Conservation (phyloP, 257 asterid species). For the Pogostemon cablin region DNA sequence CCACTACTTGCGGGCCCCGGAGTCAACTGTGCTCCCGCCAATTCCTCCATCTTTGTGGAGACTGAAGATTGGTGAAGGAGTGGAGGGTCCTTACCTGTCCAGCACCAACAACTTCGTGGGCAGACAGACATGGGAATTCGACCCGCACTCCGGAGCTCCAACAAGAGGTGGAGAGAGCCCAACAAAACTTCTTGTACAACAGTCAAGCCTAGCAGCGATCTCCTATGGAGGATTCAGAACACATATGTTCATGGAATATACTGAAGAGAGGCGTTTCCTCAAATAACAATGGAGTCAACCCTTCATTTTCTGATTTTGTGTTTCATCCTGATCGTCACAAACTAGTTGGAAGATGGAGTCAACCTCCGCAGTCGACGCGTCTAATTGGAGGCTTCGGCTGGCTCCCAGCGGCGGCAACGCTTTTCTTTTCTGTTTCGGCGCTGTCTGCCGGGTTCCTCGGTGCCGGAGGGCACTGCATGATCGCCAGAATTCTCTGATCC, state of each 20-base stretch:
- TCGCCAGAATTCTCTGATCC: constrained; percentile 55
- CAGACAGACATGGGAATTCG: constrained; percentile 59
- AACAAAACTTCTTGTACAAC: constrained; percentile 56
- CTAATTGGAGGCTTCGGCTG: constrained; percentile 37
- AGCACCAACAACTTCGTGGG: constrained; percentile 72
- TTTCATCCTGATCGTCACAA: constrained; percentile 26
- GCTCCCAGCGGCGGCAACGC: constrained; percentile 30
- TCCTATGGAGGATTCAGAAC: constrained; percentile 61
- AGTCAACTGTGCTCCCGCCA: too few relatives aligned
- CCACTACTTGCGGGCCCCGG: too few relatives aligned
- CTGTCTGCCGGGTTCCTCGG: constrained; percentile 51
- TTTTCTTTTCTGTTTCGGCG: constrained; percentile 42
- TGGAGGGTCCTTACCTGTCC: constrained; percentile 48
- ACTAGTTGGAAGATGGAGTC: constrained; percentile 41
- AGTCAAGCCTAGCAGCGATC: constrained; percentile 64
- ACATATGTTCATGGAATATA: too few relatives aligned
- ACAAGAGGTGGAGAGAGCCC: constrained; percentile 46
- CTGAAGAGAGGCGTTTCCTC: too few relatives aligned
- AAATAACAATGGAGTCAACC: not conserved
- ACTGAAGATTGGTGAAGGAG: too few relatives aligned
- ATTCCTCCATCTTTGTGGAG: too few relatives aligned
- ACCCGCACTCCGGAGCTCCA: constrained; percentile 48
- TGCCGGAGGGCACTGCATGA: constrained; percentile 68
- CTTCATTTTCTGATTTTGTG: constrained; percentile 37
- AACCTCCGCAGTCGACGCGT: constrained; percentile 37